Evolutionary conservation across 345 rosid genomes (phyloP).

Genomic region (Rhizophora apiculata): DNA sequence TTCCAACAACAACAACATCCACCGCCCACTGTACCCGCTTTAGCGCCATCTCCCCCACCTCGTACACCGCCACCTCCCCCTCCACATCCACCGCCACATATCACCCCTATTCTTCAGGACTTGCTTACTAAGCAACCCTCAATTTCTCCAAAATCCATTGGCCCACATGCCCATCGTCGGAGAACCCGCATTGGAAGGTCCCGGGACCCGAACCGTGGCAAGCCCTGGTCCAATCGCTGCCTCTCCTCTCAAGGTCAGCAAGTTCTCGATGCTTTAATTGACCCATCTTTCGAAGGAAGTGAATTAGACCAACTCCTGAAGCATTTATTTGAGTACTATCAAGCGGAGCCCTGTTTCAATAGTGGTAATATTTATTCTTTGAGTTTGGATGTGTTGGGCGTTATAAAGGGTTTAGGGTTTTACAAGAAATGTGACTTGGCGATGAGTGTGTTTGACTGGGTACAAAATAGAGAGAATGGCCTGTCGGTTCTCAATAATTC

Average conservation of each 20-base stretch:
- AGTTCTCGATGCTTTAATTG: conserved; percentile 48
- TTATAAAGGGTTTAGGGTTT: conserved; percentile 76
- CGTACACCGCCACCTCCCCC: conserved; percentile 21
- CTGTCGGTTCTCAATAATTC: conserved; percentile 45
- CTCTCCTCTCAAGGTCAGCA: conserved; percentile 66
- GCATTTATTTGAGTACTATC: conserved; percentile 34
- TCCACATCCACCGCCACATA: conserved; percentile 24
- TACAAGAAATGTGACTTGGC: conserved; percentile 64
- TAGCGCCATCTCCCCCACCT: conserved; percentile 17
- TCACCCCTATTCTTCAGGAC: conserved; percentile 43
- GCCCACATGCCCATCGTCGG: conserved; percentile 7
- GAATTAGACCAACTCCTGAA: conserved; percentile 40
- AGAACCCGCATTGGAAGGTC: conserved; percentile 63
- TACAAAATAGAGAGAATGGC: conserved; percentile 46
- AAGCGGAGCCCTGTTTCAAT: conserved; percentile 26
- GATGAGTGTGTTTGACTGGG: conserved; percentile 69
- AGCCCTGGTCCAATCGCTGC: conserved; percentile 65
- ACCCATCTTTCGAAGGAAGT: conserved; percentile 49
- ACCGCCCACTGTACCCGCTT: conserved; percentile 17
- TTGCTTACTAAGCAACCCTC: conserved; percentile 31
- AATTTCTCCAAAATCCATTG: conserved; percentile 5
- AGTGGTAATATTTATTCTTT: conserved; percentile 19
- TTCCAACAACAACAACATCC: conserved; percentile 9
- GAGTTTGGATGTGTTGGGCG: conserved; percentile 51
- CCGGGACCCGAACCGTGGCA: conserved; percentile 67